Base-by-base conservation (phyloP, 352 stramenopile genomes). In the Saprolegnia parasitica region DNA sequence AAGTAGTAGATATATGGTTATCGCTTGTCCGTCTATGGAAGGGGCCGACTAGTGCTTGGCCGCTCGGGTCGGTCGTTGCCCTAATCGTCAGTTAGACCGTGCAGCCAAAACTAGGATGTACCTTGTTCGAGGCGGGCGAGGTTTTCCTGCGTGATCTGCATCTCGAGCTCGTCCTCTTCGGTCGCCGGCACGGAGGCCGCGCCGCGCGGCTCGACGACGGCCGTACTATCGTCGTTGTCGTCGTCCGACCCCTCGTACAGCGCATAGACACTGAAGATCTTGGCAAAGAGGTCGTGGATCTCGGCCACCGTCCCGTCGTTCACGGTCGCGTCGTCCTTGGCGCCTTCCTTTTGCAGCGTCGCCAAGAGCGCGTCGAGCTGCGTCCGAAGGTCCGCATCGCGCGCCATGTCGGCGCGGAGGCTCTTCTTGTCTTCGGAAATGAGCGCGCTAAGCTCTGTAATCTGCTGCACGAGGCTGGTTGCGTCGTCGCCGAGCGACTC, bases 401-500 rank as follows among this genome's bases (percentile, higher is more conserved):
- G 63, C 0, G 29, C 29, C 39, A 46, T 23, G n/a, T 62, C 45
- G 6, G 50, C 29, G 10, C 29, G 42, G 6, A 70, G 63, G 39
- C 63, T 61, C 46, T 62, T 58, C n/a, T 50, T 52, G 32, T 70
- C 63, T 39, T 70, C 63, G n/a, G 40, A 13, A 26, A 70, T 70
- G 29, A 26, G 32, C n/a, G 26, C n/a, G n/a, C 45, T 29, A 15
- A 70, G 55, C 18, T 62, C 49, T 10, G 23, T 15, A 20, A 70
- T 63, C 42, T 70, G 63, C 11, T 23, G 24, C n/a, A 21, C 21
- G 0, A 93, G 65, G 21, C 75, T 79, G 1, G 88, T 72, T 13
- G 81, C 74, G 8, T 76, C 71, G 9, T 89, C 82, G 5, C 83
- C 83, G 10, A 91, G 72, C 5, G 77, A 74, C 18, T 78, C 76